Conservation (phyloP, 139 green algal genomes). For the Auxenochlorella pyrenoidosa region DNA sequence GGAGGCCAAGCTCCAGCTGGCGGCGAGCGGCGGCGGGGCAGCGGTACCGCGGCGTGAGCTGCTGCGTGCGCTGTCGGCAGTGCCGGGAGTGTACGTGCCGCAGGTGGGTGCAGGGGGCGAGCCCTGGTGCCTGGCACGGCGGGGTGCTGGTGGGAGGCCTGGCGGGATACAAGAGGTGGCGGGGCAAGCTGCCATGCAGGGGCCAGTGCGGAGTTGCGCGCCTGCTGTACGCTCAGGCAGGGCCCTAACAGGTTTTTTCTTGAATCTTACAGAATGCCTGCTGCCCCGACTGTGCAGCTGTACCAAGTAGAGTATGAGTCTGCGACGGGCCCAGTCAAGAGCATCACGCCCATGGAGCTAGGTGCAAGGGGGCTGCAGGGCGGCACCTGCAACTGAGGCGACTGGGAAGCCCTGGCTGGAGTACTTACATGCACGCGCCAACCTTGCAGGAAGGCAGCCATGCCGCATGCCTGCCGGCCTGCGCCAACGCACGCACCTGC, state of each 20-base stretch:
- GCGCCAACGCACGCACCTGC: not conserved
- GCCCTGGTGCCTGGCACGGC: not conserved
- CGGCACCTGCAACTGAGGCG: not conserved
- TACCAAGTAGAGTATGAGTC: constrained; percentile 40
- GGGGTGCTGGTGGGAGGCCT: not conserved
- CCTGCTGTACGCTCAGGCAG: no score
- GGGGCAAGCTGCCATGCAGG: no score
- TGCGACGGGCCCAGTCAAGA: not conserved
- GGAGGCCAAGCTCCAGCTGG: constrained; percentile 25
- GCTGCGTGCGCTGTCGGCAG: constrained; percentile 34
- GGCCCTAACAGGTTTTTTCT: no score
- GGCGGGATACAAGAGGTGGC: no score
- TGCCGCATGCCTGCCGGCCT: no score
- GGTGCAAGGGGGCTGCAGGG: not conserved
- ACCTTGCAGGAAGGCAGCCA: no score
- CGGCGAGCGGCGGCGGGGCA: not conserved
- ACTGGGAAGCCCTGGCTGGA: no score
- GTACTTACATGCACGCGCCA: no score
- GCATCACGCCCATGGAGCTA: not conserved
- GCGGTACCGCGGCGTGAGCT: constrained; percentile 25
- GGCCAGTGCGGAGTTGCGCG: no score
- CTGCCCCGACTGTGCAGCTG: constrained; percentile 7
- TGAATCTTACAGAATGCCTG: not conserved
- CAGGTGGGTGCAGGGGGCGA: not conserved
- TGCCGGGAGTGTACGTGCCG: constrained; percentile 45